A percentile compares a stretch with the other conserved stretches of the same genome.
These are phyloP conservation scores for Alisma plantagoaquatica DNA, from an alignment of 106 monocot genomes.

Conservation along the genomic window DNA sequence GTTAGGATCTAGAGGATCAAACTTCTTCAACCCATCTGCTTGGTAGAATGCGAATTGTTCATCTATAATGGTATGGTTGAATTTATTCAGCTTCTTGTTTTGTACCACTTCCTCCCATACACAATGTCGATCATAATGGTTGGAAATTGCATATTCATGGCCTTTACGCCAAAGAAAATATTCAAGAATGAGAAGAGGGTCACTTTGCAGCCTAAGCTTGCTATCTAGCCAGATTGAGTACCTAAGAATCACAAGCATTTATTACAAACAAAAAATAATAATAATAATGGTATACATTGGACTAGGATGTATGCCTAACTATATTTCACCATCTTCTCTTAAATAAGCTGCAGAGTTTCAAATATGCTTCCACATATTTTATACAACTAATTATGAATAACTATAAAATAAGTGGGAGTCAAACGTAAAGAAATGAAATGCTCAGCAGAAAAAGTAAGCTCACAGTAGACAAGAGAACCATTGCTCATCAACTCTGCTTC, in stretches of 20 bases:
- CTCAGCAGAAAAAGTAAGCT: too few relatives aligned
- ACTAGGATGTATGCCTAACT: too few relatives aligned
- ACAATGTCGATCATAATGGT: conserved; percentile 89
- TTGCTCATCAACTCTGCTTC: too few relatives aligned
- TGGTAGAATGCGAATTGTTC: conserved; percentile 81
- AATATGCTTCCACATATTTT: too few relatives aligned
- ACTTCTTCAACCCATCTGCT: conserved; percentile 71
- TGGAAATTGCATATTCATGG: conserved; percentile 84
- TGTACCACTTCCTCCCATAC: conserved; percentile 90
- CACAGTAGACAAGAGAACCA: too few relatives aligned
- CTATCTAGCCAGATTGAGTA: conserved; percentile 97
- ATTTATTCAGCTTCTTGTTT: conserved; percentile 85
- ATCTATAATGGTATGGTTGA: conserved; percentile 67
- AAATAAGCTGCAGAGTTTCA: too few relatives aligned
- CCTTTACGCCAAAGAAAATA: conserved; percentile 87
- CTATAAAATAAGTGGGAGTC: too few relatives aligned
- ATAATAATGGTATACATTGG: too few relatives aligned
- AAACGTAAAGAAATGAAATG: too few relatives aligned
- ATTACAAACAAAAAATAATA: too few relatives aligned
- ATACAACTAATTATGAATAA: too few relatives aligned
- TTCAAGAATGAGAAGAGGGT: conserved; percentile 79
- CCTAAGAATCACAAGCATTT: conserved; percentile 34
- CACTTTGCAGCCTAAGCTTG: conserved; percentile 69
- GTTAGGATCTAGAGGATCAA: conserved; percentile 68
- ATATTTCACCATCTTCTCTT: too few relatives aligned